Conservation (phyloP, 306 rosid genomes). For the Prinsepia uniflora region DNA sequence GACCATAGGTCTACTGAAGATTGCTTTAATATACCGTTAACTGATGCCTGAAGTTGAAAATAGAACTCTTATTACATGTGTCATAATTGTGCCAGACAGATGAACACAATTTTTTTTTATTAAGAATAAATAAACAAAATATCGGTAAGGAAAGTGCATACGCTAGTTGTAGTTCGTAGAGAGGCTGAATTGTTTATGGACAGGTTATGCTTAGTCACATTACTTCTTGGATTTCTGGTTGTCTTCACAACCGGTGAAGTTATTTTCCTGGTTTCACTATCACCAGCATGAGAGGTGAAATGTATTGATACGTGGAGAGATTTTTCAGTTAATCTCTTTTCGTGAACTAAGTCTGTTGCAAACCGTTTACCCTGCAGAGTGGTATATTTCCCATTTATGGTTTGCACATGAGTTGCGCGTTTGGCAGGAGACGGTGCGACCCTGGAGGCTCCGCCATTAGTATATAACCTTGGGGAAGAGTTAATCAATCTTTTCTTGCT, state of each 20-base stretch:
- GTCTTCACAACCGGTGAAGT: conserved; percentile 30
- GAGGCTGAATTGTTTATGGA: conserved; percentile 32
- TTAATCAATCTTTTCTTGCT: conserved; percentile 33
- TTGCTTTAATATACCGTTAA: conserved; percentile 35
- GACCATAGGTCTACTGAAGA: conserved; percentile 38
- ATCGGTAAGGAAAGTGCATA: conserved; percentile 22
- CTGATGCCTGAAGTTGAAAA: conserved; percentile 46
- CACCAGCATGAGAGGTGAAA: conserved; percentile 33
- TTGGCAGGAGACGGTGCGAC: conserved; percentile 27
- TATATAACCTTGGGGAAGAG: conserved; percentile 35
- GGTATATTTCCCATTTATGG: conserved; percentile 16
- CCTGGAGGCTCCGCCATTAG: conserved; percentile 28
- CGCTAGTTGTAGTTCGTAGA: conserved; percentile 35
- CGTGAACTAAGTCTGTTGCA: conserved; percentile 31
- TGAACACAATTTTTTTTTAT: conserved; percentile 5
- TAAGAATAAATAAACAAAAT: background rate
- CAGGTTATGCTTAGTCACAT: conserved; percentile 19
- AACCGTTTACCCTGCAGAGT: conserved; percentile 39
- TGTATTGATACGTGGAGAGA: conserved; percentile 54
- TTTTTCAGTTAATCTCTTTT: conserved; percentile 30
- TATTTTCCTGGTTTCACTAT: conserved; percentile 43
- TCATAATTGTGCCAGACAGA: background rate
- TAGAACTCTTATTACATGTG: conserved; percentile 8
- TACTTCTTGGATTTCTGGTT: conserved; percentile 29
- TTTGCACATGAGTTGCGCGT: conserved; percentile 26